Evolutionary conservation across 2,329 filamentous ascomycete species (phyloP).

Genomic region (Fonsecaea pedrosoi): DNA sequence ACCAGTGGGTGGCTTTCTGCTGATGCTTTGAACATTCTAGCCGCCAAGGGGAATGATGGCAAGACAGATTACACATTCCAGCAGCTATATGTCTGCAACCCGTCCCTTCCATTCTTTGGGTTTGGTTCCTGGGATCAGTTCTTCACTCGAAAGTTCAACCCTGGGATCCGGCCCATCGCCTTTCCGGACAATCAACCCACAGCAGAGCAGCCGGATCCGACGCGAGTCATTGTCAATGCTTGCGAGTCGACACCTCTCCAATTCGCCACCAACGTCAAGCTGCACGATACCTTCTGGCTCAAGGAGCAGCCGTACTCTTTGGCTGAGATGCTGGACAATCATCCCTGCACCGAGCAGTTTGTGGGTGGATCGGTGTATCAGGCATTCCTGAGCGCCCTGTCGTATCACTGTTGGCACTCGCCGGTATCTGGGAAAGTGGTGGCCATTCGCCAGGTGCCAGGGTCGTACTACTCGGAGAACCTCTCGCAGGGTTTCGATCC

Average conservation of each 20-base stretch:
- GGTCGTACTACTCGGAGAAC: conserved; percentile 72
- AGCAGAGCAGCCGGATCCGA: conserved; percentile 50
- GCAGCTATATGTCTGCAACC: conserved; percentile 43
- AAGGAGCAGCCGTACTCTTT: conserved; percentile 73
- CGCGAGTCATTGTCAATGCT: conserved; percentile 64
- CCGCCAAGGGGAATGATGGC: conserved; percentile 40
- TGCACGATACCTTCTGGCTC: conserved; percentile 69
- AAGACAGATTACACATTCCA: conserved; percentile 40
- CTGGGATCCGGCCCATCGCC: conserved; percentile 64
- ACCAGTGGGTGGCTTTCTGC: conserved; percentile 50
- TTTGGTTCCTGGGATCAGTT: conserved; percentile 74
- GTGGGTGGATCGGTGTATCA: conserved; percentile 72
- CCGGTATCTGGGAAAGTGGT: conserved; percentile 68
- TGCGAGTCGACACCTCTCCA: conserved; percentile 69
- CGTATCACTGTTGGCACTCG: conserved; percentile 75
- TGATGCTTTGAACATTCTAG: conserved; percentile 48
- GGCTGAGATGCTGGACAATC: conserved; percentile 67
- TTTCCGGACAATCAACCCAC: conserved; percentile 44
- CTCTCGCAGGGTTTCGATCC: conserved; percentile 57
- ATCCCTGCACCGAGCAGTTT: conserved; percentile 62
- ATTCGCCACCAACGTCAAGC: conserved; percentile 57
- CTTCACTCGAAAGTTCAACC: conserved; percentile 66
- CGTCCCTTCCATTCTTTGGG: conserved; percentile 53
- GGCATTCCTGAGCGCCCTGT: conserved; percentile 70
- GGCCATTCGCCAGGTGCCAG: conserved; percentile 59